Evolutionary conservation across 495 filamentous ascomycete genomes (phyloP), one percentile per base, ranked within the genome.

Genomic region (Cairneyella variabilis): DNA sequence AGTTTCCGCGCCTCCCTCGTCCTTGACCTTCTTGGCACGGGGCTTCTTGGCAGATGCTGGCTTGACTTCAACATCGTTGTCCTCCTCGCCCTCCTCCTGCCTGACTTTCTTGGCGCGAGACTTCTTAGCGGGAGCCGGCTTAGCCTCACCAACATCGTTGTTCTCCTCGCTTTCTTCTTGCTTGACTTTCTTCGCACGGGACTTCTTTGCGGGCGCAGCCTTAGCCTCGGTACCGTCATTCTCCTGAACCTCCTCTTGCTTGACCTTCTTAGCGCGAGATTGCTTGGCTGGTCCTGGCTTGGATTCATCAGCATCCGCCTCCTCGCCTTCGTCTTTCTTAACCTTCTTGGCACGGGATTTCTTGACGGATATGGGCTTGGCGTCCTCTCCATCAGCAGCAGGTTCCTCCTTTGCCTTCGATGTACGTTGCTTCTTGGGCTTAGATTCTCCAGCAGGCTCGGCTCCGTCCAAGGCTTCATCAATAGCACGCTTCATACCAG

Each of bases 351-450:
- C 50, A 23, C 56, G 51, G 14, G 51, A 38, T 47, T 14, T 53
- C 48, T 42, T 58, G 30, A 22, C 16, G 7, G 25, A 49, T 51
- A 10, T n/a, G n/a, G 41, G 25, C 32, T 62, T 53, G 32, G 40
- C 28, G 30, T 53, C 48, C 11, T 27, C 40, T 28, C n/a, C 39
- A 4, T 61, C 58, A n/a, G 39, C 51, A 18, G 30, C 55, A 18
- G 2, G 28, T 30, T 59, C 55, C 32, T 51, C 44, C 18, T 53
- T 61, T 18, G 34, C 53, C 39, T 65, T 61, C 37, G 65, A 65
- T 56, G 66, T 42, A 62, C 67, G 30, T 43, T 44, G 51, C 63
- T 66, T 41, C 64, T 57, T 44, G 28, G 60, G 51, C 28, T 55
- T 22, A 44, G 17, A 28, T 48, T 8, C 40, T 51, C 37, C 40